Conservation (phyloP, 2,329 filamentous ascomycete genomes). For the Ilyonectria destructans region DNA sequence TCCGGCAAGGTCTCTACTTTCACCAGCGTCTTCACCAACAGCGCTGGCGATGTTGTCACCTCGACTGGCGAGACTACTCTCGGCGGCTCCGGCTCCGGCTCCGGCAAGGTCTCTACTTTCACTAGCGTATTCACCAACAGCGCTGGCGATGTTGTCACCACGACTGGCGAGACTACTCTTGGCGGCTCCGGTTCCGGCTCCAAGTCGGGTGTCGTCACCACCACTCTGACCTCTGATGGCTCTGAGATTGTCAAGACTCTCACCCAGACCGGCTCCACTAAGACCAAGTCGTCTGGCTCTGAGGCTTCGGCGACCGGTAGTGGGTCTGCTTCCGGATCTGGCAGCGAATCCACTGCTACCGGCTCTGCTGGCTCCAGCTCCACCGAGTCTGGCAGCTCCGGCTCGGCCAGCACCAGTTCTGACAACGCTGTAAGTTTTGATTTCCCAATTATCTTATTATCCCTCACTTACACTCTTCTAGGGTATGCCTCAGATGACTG, state of each 20-base stretch:
- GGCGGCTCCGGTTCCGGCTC: background rate
- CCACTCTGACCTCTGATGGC: conserved; percentile 42
- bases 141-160: conserved; percentile 38
- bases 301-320: conserved; percentile 29
- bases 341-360: conserved; percentile 30
- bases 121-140: conserved; percentile 47
- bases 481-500: conserved; percentile 59
- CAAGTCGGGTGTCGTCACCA: conserved; percentile 29
- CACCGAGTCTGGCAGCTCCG: conserved; percentile 31
- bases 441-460: background rate
- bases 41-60: conserved; percentile 39
- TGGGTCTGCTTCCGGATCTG: conserved; percentile 24
- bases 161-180: conserved; percentile 29
- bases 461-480: conserved; percentile 36
- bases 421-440: conserved; percentile 52
- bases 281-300: conserved; percentile 13
- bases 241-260: conserved; percentile 43
- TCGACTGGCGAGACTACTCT: conserved; percentile 37
- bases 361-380: conserved; percentile 17
- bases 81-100: conserved; percentile 38
- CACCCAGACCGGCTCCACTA: conserved; percentile 25
- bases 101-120: conserved; percentile 44
- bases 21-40: conserved; percentile 49
- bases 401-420: conserved; percentile 34
- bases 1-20: conserved; percentile 46